Evolutionary conservation across 805 yeast genomes (phyloP), one percentile per base, ranked within the genome.

Genomic region (Millerago galiae): DNA sequence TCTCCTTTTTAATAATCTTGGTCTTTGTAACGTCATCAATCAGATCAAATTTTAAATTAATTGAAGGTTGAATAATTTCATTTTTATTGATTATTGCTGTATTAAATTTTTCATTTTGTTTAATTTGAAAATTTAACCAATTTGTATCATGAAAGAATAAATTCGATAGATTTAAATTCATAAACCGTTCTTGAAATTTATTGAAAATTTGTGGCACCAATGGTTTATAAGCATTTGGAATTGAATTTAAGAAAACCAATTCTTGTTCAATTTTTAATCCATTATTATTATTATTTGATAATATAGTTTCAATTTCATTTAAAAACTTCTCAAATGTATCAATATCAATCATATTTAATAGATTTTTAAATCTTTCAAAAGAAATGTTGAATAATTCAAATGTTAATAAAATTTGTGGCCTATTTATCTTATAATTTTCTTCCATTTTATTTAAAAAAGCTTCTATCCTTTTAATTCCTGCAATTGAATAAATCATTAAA

Each of bases 61-160:
- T 54, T 5, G 58, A 47, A 0, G 56, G 55, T 11, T 68, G 57
- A 6, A 63, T 53, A 5, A 61, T 65, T 51, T 51, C 68, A 38
- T 50, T 55, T 8, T 53, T 48, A 2, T 56, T 48, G n/a, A 65
- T 62, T 8, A 70, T 63, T 13, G 69, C 60, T 2, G 68, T 55
- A 15, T 49, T 45, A 10, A 72, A 58, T 18, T 69, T 36, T 27
- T 45, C 38, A 28, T 42, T 49, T n/a, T 37, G 8, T 48, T 50
- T 35, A 49, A 61, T 51, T 14, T 57, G 54, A 4, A 75, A 52
- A 8, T 71, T 69, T 14, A 85, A 64, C 95, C 95, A 85, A 24
- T 69, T 67, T 1, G 79, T 77, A 50, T 83, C 79, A 53, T 80
- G 77, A 48, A 80, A 77, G 52, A 74, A 82, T 24, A 88, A 52